A percentile compares a stretch with the other conserved stretches of the same genome.
Conservation (phyloP, 352 stramenopile species). For the Pythium pectinolyticum region DNA sequence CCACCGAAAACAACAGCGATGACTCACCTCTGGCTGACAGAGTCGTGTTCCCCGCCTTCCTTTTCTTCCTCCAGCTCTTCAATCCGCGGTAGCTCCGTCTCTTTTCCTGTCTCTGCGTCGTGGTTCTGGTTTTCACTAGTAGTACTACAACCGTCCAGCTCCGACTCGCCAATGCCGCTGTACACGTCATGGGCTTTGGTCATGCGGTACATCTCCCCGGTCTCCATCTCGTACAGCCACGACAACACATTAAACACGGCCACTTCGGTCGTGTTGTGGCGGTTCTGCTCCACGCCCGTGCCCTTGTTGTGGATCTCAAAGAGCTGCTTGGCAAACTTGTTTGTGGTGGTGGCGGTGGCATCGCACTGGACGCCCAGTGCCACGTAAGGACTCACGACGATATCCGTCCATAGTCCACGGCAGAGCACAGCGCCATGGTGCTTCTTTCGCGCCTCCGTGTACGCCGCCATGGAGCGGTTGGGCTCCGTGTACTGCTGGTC, state of each 20-base stretch:
- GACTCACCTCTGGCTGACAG: conserved; percentile 25
- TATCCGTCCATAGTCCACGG: conserved; percentile 91
- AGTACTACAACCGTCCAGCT: conserved; percentile 19
- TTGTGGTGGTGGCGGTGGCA: conserved; percentile 27
- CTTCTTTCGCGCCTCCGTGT: conserved; percentile 80
- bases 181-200: conserved; percentile 86
- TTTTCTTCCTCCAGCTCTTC: conserved; percentile 30
- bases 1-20: too few relatives aligned
- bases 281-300: conserved; percentile 92
- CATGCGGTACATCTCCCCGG: conserved; percentile 84
- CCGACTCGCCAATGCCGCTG: conserved; percentile 76
- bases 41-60: conserved; percentile 17
- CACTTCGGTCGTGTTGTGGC: conserved; percentile 92
- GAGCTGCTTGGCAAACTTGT: conserved; percentile 81
- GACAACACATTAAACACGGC: conserved; percentile 92
- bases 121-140: conserved; percentile 2
- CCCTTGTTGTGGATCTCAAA: conserved; percentile 94
- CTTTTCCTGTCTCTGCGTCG: not conserved
- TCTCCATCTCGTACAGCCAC: conserved; percentile 91
- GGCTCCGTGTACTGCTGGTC: conserved; percentile 89
- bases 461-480: conserved; percentile 91
- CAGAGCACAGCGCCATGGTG: conserved; percentile 77
- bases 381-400: conserved; percentile 90
- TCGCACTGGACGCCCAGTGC: conserved; percentile 89
- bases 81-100: conserved; percentile 21